These are phyloP conservation scores for Picochlorum sp. DNA, from an alignment of 139 green algal genomes.

Conservation along the genomic window DNA sequence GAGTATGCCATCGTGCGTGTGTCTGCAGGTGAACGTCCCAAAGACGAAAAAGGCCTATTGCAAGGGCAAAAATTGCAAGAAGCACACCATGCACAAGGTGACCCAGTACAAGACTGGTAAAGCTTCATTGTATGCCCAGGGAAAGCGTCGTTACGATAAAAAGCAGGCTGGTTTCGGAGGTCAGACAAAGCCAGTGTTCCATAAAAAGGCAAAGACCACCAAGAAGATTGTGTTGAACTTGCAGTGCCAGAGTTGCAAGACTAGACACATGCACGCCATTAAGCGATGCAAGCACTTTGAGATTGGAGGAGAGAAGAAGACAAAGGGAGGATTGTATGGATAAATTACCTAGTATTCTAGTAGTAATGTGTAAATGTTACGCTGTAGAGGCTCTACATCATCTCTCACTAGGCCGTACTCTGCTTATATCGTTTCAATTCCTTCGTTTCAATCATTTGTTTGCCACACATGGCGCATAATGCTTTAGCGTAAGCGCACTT, in stretches of 20 bases:
- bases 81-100: conserved; percentile 98
- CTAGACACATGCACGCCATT: conserved; percentile 84
- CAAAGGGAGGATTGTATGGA: conserved; percentile 48
- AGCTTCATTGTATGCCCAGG: conserved; percentile 94
- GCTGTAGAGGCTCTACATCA: background rate
- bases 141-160: conserved; percentile 98
- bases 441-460: conserved; percentile 5
- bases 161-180: conserved; percentile 98
- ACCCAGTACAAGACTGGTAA: conserved; percentile 99
- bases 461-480: conserved; percentile 63
- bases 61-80: conserved; percentile 93
- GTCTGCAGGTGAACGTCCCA: conserved; percentile 91
- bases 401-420: background rate
- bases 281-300: conserved; percentile 99
- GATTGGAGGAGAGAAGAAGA: conserved; percentile 81
- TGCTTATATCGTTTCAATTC: background rate
- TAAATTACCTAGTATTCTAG: conserved; percentile 9
- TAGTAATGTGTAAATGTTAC: background rate
- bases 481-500: conserved; percentile 58
- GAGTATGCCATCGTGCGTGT: background rate
- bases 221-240: conserved; percentile 99
- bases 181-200: conserved; percentile 99
- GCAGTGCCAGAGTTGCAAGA: conserved; percentile 93
- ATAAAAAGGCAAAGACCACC: conserved; percentile 99
- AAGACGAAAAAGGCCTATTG: conserved; percentile 98